phyloP scores from a whole-genome alignment of 352 stramenopile genomes.

The Stephanocyclus meneghinianus region DNA sequence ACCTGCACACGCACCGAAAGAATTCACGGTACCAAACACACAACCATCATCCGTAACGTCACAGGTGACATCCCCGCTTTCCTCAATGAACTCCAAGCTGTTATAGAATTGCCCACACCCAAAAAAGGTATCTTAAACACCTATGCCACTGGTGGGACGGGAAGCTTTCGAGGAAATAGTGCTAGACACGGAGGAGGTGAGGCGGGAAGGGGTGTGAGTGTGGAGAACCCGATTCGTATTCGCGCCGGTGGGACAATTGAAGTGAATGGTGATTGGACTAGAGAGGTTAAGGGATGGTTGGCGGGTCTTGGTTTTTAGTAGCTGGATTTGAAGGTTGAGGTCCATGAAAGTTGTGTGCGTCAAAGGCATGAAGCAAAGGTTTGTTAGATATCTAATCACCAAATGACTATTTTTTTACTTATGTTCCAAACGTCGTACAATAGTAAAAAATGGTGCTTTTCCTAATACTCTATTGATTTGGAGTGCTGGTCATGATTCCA shows the following conservation, averaged over 20 bases:
- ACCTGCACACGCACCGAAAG: constrained; percentile 24
- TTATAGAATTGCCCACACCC: constrained; percentile 54
- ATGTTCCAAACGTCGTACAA: too few species aligned
- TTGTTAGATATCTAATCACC: too few species aligned
- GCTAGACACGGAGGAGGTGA: constrained; percentile 39
- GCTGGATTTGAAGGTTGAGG: not conserved
- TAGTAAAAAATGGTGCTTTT: too few species aligned
- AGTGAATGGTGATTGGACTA: constrained; percentile 71
- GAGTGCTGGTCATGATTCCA: too few species aligned
- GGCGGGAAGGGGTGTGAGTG: constrained; percentile 42
- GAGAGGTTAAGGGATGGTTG: constrained; percentile 72
- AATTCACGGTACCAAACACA: constrained; percentile 70
- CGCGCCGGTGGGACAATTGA: constrained; percentile 73
- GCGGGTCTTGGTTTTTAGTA: constrained; percentile 76
- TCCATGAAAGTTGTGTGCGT: not conserved
- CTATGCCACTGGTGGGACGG: constrained; percentile 1
- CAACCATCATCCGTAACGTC: constrained; percentile 76
- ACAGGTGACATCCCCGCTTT: constrained; percentile 65
- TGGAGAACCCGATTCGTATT: constrained; percentile 68
- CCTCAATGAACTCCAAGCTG: constrained; percentile 64
- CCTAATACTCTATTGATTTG: too few species aligned
- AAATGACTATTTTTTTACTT: too few species aligned
- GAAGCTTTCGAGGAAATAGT: not conserved
- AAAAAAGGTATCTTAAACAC: constrained; percentile 36
- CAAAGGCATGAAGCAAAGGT: too few species aligned